These are phyloP conservation scores for Fraxinus greggii DNA, from an alignment of 305 asterid genomes.

Conservation along the genomic window DNA sequence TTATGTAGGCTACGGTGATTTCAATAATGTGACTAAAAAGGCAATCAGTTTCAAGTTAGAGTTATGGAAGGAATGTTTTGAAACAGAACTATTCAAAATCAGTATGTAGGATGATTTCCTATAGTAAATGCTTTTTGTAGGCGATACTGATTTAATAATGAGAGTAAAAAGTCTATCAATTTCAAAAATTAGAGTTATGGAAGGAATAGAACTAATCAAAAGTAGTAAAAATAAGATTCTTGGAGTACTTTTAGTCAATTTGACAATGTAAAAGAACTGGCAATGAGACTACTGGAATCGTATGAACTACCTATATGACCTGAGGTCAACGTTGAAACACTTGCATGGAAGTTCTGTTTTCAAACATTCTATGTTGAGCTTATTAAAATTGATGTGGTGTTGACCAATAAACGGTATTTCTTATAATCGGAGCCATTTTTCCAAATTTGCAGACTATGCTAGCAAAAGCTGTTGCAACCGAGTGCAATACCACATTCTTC, in stretches of 20 bases:
- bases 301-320: neutral
- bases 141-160: neutral
- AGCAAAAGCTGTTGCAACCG: constrained; percentile 98
- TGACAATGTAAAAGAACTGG: neutral
- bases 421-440: neutral
- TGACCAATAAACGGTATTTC: constrained; percentile 4
- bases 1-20: neutral
- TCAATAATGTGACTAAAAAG: neutral
- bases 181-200: neutral
- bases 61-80: neutral
- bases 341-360: neutral
- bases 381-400: neutral
- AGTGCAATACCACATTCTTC: constrained; percentile 95
- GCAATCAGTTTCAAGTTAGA: neutral
- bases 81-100: neutral
- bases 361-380: neutral
- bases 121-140: neutral
- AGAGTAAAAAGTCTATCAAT: neutral
- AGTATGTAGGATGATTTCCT: neutral
- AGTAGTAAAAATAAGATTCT: neutral
- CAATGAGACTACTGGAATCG: neutral
- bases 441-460: constrained; percentile 76
- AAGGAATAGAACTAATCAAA: neutral
- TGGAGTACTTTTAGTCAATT: neutral
- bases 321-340: neutral